Evolutionary conservation across 1,284 basidiomycete genomes (phyloP).

Genomic region (Polyporus tsugae): DNA sequence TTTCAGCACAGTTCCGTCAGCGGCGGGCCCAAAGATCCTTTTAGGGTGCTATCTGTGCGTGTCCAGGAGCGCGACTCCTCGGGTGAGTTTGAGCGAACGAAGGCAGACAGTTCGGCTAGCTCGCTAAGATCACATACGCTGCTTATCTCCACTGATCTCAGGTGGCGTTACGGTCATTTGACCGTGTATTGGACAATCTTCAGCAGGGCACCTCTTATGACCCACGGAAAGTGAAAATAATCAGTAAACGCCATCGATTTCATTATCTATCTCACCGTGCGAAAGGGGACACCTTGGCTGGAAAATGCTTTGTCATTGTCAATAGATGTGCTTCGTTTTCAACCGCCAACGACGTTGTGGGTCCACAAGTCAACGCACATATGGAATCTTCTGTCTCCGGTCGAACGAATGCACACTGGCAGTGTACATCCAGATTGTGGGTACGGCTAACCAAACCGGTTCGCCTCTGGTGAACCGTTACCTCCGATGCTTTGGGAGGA

Average conservation of each 20-base stretch:
- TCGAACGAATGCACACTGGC: background rate
- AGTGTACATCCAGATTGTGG: background rate
- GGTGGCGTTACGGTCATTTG: slow-evolving; percentile 17
- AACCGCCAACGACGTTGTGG: slow-evolving; percentile 2
- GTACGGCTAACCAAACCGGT: background rate
- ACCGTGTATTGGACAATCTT: background rate
- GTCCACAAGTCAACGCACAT: background rate
- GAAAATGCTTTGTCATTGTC: background rate
- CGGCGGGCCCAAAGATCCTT: background rate
- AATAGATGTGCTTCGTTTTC: background rate
- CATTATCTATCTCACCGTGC: background rate
- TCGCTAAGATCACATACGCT: slow-evolving; percentile 16
- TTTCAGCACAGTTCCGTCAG: background rate
- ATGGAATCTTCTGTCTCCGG: slow-evolving; percentile 4
- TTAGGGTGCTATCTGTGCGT: slow-evolving; percentile 5
- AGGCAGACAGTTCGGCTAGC: slow-evolving; percentile 13
- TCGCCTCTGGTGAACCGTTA: slow-evolving; percentile 7
- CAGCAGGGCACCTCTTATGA: background rate
- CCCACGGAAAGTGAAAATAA: background rate
- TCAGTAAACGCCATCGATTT: slow-evolving; percentile 1
- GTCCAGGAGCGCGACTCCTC: background rate
- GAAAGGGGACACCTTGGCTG: background rate
- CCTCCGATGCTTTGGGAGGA: slow-evolving; percentile 2
- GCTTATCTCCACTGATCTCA: slow-evolving; percentile 22
- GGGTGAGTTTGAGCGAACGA: background rate